Conservation (phyloP, 192 early-diverging fungal genomes). For the Lobosporangium transversale region DNA sequence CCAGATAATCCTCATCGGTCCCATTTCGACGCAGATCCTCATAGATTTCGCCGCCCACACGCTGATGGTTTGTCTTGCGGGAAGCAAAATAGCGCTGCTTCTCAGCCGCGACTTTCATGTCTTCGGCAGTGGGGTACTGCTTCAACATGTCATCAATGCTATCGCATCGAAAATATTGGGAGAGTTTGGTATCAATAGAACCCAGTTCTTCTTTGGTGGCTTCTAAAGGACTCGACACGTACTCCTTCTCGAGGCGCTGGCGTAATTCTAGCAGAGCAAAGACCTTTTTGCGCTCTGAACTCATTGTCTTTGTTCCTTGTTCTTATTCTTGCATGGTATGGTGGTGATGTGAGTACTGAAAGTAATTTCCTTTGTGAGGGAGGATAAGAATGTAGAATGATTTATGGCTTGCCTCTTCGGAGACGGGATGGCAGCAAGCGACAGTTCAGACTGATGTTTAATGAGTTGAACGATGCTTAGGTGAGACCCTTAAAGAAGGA, state of each 20-base stretch:
- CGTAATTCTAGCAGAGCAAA: slow-evolving; percentile 12
- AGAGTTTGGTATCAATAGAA: not conserved
- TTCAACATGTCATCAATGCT: not conserved
- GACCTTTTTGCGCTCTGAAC: slow-evolving; percentile 40
- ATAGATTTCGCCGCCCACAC: slow-evolving; percentile 21
- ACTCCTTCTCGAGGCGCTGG: slow-evolving; percentile 20
- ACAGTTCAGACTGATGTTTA: no score
- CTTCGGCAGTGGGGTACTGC: slow-evolving; percentile 17
- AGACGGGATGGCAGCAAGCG: no score
- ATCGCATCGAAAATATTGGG: slow-evolving; percentile 15
- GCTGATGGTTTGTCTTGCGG: not conserved
- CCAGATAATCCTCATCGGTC: slow-evolving; percentile 24
- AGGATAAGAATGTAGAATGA: no score
- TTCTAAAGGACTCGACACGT: not conserved
- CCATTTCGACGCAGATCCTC: slow-evolving; percentile 11
- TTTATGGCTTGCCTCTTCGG: no score
- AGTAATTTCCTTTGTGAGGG: no score
- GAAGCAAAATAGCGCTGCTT: slow-evolving; percentile 30
- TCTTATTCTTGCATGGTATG: not conserved
- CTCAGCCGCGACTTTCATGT: slow-evolving; percentile 23
- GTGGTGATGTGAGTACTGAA: no score
- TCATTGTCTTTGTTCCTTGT: not conserved
- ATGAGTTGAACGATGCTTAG: no score
- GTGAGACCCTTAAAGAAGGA: no score
- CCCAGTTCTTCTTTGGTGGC: slow-evolving; percentile 8